phyloP scores from a whole-genome alignment of 371 early-diverging fungal species.

The Mucor plumbeus region DNA sequence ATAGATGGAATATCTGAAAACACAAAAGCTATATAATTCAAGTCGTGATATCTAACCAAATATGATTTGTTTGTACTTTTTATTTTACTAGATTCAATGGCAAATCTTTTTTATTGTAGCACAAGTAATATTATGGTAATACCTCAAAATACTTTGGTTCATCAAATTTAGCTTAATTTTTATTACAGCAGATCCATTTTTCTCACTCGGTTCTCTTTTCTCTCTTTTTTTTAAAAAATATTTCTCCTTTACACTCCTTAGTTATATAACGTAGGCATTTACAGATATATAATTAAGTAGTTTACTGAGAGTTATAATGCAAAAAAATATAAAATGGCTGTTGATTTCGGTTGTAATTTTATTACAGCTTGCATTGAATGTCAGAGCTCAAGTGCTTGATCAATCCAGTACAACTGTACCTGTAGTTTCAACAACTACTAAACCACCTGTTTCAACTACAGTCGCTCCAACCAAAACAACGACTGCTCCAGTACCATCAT shows the following conservation, averaged over 20 bases:
- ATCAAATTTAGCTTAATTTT: conserved; percentile 10
- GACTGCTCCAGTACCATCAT: neutral
- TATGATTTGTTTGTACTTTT: conserved; percentile 9
- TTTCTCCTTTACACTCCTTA: conserved; percentile 2
- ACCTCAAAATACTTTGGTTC: conserved; percentile 10
- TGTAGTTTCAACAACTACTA: neutral
- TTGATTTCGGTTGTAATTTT: neutral
- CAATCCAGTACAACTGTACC: neutral
- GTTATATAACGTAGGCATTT: neutral
- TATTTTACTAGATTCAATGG: conserved; percentile 1
- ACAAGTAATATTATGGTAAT: conserved; percentile 26
- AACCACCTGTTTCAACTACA: conserved; percentile 4
- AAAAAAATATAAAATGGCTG: conserved; percentile 9
- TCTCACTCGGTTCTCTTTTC: neutral
- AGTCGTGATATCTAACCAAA: conserved; percentile 17
- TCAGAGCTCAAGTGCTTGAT: conserved; percentile 5
- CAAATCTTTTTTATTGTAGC: neutral
- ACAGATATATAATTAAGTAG: neutral
- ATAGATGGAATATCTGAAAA: neutral
- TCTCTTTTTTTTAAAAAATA: conserved; percentile 7
- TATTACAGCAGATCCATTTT: neutral
- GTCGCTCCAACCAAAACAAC: neutral
- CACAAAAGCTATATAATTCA: neutral
- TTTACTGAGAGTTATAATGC: conserved; percentile 1
- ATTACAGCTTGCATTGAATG: conserved; percentile 5